Evolutionary conservation across 108 stramenopile genomes (phyloP).

Genomic region (Chaetoceros tenuissimus): DNA sequence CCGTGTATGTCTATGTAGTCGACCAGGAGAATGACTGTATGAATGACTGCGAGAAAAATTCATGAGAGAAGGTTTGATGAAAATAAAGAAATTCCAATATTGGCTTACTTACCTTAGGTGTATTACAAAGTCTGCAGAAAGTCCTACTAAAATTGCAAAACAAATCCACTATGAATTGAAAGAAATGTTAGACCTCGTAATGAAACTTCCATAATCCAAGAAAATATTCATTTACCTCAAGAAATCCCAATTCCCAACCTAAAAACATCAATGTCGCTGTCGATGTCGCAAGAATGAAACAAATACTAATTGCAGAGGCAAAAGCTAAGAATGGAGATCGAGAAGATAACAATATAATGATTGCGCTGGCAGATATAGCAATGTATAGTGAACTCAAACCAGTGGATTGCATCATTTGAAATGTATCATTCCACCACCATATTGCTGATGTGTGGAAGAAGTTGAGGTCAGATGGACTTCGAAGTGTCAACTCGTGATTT

Average conservation of each 20-base stretch:
- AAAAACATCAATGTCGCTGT: conserved; percentile 34
- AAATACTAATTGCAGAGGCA: conserved; percentile 27
- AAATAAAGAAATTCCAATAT: no score
- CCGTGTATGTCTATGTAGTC: conserved; percentile 12
- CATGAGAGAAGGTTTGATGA: no score
- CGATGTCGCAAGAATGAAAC: conserved; percentile 30
- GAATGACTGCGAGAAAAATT: no score
- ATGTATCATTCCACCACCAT: conserved; percentile 54
- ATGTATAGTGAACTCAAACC: no score
- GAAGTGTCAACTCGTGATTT: conserved; percentile 8
- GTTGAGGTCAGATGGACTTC: conserved; percentile 19
- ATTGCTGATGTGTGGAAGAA: conserved; percentile 17
- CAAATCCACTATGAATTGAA: no score
- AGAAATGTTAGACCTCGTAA: no score
- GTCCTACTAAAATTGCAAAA: conserved; percentile 50
- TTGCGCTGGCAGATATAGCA: conserved; percentile 24
- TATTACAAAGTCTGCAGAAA: conserved; percentile 40
- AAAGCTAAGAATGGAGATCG: conserved; percentile 29
- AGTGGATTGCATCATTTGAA: conserved; percentile 15
- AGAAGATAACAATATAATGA: conserved; percentile 30
- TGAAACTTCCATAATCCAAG: no score
- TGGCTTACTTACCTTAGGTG: no score
- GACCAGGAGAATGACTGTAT: conserved; percentile 24
- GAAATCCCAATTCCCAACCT: conserved; percentile 44
- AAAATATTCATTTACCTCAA: no score